These are phyloP conservation scores for Trichophyton mentagrophytes DNA, from an alignment of 2,329 filamentous ascomycete genomes.

Conservation along the genomic window DNA sequence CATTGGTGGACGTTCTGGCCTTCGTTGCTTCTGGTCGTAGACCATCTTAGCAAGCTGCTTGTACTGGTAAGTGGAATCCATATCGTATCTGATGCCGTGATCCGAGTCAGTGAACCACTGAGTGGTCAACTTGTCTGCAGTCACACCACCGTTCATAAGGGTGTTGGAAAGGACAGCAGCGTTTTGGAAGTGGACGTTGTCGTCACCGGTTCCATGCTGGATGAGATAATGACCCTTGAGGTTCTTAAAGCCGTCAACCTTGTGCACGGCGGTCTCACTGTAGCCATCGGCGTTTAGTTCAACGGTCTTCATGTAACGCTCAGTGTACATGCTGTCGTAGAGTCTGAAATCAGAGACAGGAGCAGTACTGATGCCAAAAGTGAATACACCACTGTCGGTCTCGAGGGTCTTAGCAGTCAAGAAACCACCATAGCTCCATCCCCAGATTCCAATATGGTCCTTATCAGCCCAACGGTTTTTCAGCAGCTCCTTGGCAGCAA, in stretches of 20 bases:
- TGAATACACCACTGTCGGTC: constrained; percentile 47
- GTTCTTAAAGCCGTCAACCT: constrained; percentile 48
- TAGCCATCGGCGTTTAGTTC: constrained; percentile 48
- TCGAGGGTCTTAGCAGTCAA: constrained; percentile 55
- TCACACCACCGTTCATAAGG: constrained; percentile 46
- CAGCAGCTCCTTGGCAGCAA: constrained; percentile 47
- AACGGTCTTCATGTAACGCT: constrained; percentile 58
- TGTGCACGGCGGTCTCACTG: constrained; percentile 46
- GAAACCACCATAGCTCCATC: constrained; percentile 58
- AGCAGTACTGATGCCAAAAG: constrained; percentile 50
- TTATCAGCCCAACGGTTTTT: constrained; percentile 43
- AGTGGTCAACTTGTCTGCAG: constrained; percentile 49
- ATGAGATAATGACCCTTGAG: constrained; percentile 49
- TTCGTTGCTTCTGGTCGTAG: constrained; percentile 48
- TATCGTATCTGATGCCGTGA: constrained; percentile 49
- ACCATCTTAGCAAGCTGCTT: constrained; percentile 49
- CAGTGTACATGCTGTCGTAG: constrained; percentile 60
- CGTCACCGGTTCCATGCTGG: constrained; percentile 55
- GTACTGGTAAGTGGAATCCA: constrained; percentile 45
- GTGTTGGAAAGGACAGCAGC: constrained; percentile 49
- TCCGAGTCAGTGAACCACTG: constrained; percentile 54
- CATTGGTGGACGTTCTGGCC: constrained; percentile 20
- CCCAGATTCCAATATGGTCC: constrained; percentile 52
- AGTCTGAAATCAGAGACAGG: constrained; percentile 58
- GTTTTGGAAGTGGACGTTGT: constrained; percentile 62